Percentiles rank a stretch among this genome's conserved stretches.
These are phyloP conservation scores for Pseudocercospora crystallina DNA, from an alignment of 2,329 filamentous ascomycete genomes.

Conservation along the genomic window DNA sequence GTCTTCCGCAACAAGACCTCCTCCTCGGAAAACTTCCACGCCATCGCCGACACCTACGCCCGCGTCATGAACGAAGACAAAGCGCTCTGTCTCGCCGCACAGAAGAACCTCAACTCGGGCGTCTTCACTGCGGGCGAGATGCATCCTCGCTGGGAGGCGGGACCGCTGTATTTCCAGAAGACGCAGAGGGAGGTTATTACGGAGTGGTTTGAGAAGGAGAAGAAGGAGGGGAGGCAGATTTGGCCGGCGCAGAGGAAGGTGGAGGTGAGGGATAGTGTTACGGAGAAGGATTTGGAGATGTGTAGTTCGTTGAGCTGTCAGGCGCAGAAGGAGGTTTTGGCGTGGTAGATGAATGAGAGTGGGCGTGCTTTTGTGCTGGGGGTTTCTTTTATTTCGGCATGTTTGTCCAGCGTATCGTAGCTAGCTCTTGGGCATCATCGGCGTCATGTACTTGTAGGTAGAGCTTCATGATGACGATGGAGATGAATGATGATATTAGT, in stretches of 20 bases:
- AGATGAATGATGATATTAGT: no score
- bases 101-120: slow-evolving; percentile 59
- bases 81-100: slow-evolving; percentile 57
- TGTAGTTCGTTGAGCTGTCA: slow-evolving; percentile 16
- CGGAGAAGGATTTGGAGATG: slow-evolving; percentile 21
- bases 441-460: no score
- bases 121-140: slow-evolving; percentile 62
- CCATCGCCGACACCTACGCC: slow-evolving; percentile 59
- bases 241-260: slow-evolving; percentile 47
- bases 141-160: slow-evolving; percentile 55
- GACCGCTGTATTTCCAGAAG: slow-evolving; percentile 55
- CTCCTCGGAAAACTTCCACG: slow-evolving; percentile 55
- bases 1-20: slow-evolving; percentile 60
- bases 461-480: no score
- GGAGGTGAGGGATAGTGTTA: slow-evolving; percentile 2
- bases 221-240: slow-evolving; percentile 46
- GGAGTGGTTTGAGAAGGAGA: slow-evolving; percentile 50
- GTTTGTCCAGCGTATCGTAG: no score
- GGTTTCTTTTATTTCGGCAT: no score
- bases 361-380: no score
- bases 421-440: no score
- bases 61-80: slow-evolving; percentile 64
- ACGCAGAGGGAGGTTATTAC: slow-evolving; percentile 47
- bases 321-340: slow-evolving; percentile 17
- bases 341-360: slow-evolving; percentile 13